Evolutionary conservation across 2,329 filamentous ascomycete genomes (phyloP).

Genomic region (Hypoxylon sp.): DNA sequence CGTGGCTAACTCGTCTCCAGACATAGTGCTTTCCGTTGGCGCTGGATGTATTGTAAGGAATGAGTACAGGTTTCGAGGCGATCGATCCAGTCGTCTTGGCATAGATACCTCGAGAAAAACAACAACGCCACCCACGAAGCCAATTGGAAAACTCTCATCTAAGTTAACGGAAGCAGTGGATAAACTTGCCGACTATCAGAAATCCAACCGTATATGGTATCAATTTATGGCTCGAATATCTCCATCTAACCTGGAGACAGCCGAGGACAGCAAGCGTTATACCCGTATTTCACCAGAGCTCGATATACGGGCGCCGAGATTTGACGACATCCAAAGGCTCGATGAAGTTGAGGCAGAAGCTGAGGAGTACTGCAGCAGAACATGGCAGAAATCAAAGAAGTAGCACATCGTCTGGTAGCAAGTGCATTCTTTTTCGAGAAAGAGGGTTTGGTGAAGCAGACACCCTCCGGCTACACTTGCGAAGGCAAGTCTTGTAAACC

Average conservation of each 20-base stretch:
- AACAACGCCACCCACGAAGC: slow-evolving; percentile 40
- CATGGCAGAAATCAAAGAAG: slow-evolving; percentile 44
- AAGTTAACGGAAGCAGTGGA: slow-evolving; percentile 18
- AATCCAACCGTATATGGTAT: slow-evolving; percentile 45
- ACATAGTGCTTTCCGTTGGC: slow-evolving; percentile 50
- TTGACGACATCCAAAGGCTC: slow-evolving; percentile 49
- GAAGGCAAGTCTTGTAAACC: slow-evolving; percentile 42
- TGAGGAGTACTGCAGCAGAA: slow-evolving; percentile 43
- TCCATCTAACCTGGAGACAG: slow-evolving; percentile 11
- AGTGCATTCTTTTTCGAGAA: slow-evolving; percentile 53
- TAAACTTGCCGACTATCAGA: slow-evolving; percentile 41
- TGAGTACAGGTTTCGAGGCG: background rate
- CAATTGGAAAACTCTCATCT: background rate
- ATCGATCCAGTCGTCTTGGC: background rate
- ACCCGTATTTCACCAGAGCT: slow-evolving; percentile 50
- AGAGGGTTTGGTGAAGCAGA: slow-evolving; percentile 49
- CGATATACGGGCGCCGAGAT: slow-evolving; percentile 47
- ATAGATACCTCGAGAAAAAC: slow-evolving; percentile 20
- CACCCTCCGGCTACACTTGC: slow-evolving; percentile 48
- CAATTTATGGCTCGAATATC: slow-evolving; percentile 40
- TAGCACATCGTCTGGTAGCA: slow-evolving; percentile 49
- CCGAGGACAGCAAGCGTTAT: slow-evolving; percentile 40
- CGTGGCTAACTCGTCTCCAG: slow-evolving; percentile 42
- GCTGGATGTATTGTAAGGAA: slow-evolving; percentile 48
- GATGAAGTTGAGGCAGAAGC: slow-evolving; percentile 48